Conservation (phyloP, 2,329 filamentous ascomycete genomes). For the Coniella vitis region DNA sequence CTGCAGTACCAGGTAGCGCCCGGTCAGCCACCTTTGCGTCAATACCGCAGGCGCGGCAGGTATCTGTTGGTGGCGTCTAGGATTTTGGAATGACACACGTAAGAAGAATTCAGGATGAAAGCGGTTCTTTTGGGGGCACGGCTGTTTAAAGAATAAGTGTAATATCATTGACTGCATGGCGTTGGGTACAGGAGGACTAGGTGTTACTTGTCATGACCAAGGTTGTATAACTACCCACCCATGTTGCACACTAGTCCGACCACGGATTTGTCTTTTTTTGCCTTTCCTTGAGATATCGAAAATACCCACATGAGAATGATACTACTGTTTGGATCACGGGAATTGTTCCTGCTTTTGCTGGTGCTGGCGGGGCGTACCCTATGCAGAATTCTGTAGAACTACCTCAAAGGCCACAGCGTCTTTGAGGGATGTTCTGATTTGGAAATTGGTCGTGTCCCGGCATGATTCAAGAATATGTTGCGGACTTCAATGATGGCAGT, state of each 20-base stretch:
- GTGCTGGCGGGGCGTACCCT: too few species aligned
- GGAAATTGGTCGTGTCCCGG: too few species aligned
- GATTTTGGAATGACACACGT: too few species aligned
- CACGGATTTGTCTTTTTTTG: too few species aligned
- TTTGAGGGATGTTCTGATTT: too few species aligned
- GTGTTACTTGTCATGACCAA: neutral
- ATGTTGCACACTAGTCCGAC: neutral
- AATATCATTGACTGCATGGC: neutral
- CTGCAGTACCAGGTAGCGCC: constrained; percentile 10
- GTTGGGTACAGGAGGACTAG: neutral
- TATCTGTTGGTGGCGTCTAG: constrained; percentile 14
- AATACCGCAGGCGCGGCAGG: constrained; percentile 10
- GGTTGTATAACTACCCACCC: neutral
- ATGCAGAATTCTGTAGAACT: too few species aligned
- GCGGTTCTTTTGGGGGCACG: too few species aligned
- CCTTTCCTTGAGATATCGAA: neutral
- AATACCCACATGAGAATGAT: neutral
- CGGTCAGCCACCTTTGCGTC: constrained; percentile 9
- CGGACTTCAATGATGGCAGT: too few species aligned
- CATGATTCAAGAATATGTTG: too few species aligned
- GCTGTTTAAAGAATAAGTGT: too few species aligned
- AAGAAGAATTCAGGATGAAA: too few species aligned
- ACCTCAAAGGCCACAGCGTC: too few species aligned
- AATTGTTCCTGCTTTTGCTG: neutral
- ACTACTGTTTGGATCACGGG: neutral